Percentiles rank a stretch among this genome's conserved stretches.
These are phyloP conservation scores for Saccharomyces hybrid DNA, from an alignment of 1,139 yeast genomes.

Conservation along the genomic window DNA sequence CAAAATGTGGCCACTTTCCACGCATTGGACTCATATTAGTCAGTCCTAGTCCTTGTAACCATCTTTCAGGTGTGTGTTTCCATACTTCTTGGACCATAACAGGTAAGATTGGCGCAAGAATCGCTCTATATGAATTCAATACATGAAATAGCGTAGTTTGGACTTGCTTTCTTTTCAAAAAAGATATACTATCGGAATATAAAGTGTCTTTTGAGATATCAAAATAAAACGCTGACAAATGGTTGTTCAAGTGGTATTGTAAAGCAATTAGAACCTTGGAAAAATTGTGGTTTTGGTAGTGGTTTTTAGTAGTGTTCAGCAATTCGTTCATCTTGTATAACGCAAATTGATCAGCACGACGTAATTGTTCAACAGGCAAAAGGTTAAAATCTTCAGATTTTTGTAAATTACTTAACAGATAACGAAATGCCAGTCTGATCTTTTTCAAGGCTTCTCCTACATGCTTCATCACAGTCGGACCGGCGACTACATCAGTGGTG, in stretches of 20 bases:
- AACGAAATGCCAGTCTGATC: constrained; percentile 72
- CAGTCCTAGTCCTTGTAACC: constrained; percentile 6
- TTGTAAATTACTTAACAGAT: constrained; percentile 66
- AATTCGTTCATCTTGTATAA: constrained; percentile 49
- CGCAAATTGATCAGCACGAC: constrained; percentile 56
- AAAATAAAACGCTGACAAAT: constrained; percentile 76
- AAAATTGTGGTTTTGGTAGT: constrained; percentile 55
- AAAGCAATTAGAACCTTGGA: constrained; percentile 55
- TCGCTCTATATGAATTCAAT: constrained; percentile 51
- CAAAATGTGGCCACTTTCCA: constrained; percentile 12
- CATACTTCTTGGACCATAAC: constrained; percentile 81
- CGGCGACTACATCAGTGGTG: constrained; percentile 68
- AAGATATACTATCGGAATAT: constrained; percentile 53
- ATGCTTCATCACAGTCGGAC: constrained; percentile 62
- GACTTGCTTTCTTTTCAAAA: constrained; percentile 51
- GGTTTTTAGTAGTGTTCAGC: constrained; percentile 36
- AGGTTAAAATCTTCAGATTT: constrained; percentile 25
- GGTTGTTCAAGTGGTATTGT: constrained; percentile 65
- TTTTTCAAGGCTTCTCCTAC: constrained; percentile 78
- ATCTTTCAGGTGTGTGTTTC: constrained; percentile 39
- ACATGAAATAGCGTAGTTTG: constrained; percentile 65
- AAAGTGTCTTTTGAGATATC: constrained; percentile 79
- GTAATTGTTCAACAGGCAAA: constrained; percentile 33
- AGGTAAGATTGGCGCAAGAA: constrained; percentile 78
- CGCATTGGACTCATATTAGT: constrained; percentile 34